Evolutionary conservation across 805 yeast genomes (phyloP).

Genomic region (Lipomyces mesembrius): DNA sequence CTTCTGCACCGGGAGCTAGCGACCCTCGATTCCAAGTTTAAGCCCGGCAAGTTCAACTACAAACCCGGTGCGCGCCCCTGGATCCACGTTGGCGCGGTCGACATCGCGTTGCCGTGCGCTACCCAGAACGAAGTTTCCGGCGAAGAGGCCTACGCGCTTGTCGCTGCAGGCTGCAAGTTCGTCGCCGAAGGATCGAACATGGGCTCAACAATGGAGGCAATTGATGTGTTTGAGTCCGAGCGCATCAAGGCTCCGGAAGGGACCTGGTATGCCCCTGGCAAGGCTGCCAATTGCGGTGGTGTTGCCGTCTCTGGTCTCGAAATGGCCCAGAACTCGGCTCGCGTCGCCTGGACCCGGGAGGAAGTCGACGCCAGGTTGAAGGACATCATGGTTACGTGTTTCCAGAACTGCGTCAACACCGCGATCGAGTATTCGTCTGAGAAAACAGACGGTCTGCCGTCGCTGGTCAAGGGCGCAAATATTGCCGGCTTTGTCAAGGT

Average conservation of each 20-base stretch:
- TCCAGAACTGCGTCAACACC: constrained; percentile 88
- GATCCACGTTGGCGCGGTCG: constrained; percentile 88
- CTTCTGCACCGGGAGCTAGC: constrained; percentile 65
- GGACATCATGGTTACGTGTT: constrained; percentile 90
- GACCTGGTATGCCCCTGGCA: constrained; percentile 99
- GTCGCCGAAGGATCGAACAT: constrained; percentile 99
- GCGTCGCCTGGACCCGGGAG: constrained; percentile 87
- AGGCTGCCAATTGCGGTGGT: constrained; percentile 99
- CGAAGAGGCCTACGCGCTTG: constrained; percentile 93
- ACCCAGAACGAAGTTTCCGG: constrained; percentile 98
- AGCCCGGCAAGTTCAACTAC: constrained; percentile 61
- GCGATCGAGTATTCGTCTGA: constrained; percentile 73
- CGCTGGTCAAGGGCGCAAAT: constrained; percentile 98
- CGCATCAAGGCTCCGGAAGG: constrained; percentile 46
- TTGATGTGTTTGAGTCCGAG: constrained; percentile 80
- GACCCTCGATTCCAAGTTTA: constrained; percentile 42
- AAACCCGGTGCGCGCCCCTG: constrained; percentile 95
- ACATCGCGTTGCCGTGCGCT: constrained; percentile 96
- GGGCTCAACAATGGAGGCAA: constrained; percentile 99
- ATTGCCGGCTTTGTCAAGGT: constrained; percentile 98
- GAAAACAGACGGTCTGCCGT: constrained; percentile 77
- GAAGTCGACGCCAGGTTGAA: constrained; percentile 90
- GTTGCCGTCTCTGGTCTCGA: constrained; percentile 98
- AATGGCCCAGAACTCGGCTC: constrained; percentile 99
- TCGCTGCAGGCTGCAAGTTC: constrained; percentile 87